Base-by-base conservation (phyloP, 768 basidiomycete species). In the Udeniomyces megalosporus region DNA sequence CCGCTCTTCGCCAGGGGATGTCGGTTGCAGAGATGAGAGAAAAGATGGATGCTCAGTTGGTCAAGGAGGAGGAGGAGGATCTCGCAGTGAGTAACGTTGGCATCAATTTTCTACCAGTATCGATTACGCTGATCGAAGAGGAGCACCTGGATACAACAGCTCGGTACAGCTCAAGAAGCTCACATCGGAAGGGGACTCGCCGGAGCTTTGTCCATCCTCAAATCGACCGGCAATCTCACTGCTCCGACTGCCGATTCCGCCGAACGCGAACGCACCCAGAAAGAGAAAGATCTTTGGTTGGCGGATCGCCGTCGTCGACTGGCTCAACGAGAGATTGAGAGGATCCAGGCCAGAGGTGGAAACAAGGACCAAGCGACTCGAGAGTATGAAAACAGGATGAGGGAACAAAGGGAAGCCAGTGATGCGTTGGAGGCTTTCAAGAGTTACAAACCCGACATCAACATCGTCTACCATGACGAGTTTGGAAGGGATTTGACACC, bases 381-480 rank as follows among this genome's bases (percentile, higher is more conserved):
- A 58, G 95, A 97, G 74, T 90, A 89, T 71, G 90, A 96, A 75
- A 96, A 96, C 70, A 81, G 88, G 61, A 73, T 84, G 64, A 82
- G 93, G 26, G 93, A 97, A 69, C 86, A 91, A 72, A 84, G 89
- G 67, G 92, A 96, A 67, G 84, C 89, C 5, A 80, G 87, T 46
- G 81, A 87, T 22, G 80, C 80, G 56, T 74, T 89, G 62, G 88
- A 93, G 35, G 72, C 81, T 54, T 99, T 85, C 80, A 88, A 85
- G 75, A 80, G 83, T 71, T 99, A 99, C 78, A 96, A 93, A 74
- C 95, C 95, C 5, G 92, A 93, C 74, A 79, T 99, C 69, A 88
- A 93, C 67, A 88, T 97, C 70, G 86, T 86, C 53, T 99, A 99
- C 72, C 84, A 92, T 67, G 95, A 99, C 71, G 93, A 99, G 73